Conservation (phyloP, 225 moss, liverwort and hornwort species). For the Anthoceros angustus region DNA sequence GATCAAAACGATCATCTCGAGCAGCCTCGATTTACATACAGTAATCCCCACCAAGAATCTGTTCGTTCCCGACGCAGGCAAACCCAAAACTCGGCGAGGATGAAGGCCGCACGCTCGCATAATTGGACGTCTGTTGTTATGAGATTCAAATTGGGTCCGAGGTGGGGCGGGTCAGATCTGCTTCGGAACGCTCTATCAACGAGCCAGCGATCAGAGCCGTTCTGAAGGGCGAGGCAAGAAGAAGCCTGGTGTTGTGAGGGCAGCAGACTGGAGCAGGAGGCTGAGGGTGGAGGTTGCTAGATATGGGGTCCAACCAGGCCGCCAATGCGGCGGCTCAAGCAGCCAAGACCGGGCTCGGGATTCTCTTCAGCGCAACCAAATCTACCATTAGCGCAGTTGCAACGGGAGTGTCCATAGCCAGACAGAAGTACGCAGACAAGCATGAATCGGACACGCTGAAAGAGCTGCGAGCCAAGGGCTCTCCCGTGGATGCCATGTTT, state of each 20-base stretch:
- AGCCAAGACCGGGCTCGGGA: conserved; percentile 69
- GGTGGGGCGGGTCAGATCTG: too few relatives aligned
- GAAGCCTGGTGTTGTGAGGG: neutral
- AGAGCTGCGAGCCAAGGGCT: conserved; percentile 54
- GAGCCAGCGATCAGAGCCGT: too few relatives aligned
- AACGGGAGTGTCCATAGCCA: conserved; percentile 56
- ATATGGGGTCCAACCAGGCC: conserved; percentile 8
- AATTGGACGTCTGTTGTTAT: too few relatives aligned
- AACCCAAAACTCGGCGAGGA: too few relatives aligned
- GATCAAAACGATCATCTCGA: too few relatives aligned
- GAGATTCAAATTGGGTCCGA: too few relatives aligned
- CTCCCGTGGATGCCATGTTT: conserved; percentile 42
- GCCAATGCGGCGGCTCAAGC: conserved; percentile 17
- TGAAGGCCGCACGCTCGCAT: too few relatives aligned
- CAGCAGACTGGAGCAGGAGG: neutral
- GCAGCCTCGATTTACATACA: too few relatives aligned
- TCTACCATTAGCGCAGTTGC: conserved; percentile 59
- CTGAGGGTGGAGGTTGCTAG: neutral
- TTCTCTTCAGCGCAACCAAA: conserved; percentile 76
- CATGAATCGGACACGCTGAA: conserved; percentile 67
- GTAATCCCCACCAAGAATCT: too few relatives aligned
- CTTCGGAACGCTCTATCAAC: too few relatives aligned
- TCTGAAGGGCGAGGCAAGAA: neutral
- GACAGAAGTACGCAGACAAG: conserved; percentile 82
- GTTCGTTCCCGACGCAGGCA: too few relatives aligned